phyloP scores from a whole-genome alignment of 192 early-diverging fungal genomes.

The Backusella circina region DNA sequence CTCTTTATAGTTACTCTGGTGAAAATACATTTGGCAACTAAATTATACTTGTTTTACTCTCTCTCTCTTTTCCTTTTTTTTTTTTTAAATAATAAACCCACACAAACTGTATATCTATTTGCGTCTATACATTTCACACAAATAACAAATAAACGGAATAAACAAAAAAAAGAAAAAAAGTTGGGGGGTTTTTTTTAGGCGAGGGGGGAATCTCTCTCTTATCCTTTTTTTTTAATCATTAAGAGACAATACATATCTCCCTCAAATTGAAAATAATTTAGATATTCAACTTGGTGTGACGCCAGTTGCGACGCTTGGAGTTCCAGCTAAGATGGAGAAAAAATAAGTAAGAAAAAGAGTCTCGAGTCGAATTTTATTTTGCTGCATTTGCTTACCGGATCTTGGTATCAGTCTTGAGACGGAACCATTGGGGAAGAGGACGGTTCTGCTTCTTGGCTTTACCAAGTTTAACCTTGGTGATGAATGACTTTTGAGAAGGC shows the following conservation, averaged over 20 bases:
- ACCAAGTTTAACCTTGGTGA: conserved; percentile 95
- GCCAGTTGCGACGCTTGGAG: conserved; percentile 99
- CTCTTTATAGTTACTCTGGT: conserved; percentile 62
- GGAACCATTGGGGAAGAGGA: conserved; percentile 97
- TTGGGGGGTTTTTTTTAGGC: too few species aligned
- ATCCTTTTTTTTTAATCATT: not conserved
- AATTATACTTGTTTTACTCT: conserved; percentile 3
- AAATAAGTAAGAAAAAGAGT: too few species aligned
- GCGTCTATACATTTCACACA: not conserved
- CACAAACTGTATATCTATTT: not conserved
- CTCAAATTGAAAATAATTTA: conserved; percentile 46
- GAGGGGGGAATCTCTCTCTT: too few species aligned
- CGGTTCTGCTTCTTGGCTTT: conserved; percentile 99
- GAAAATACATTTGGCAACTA: conserved; percentile 80
- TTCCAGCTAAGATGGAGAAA: conserved; percentile 71
- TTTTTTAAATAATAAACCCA: not conserved
- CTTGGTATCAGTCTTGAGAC: conserved; percentile 90
- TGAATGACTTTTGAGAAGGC: conserved; percentile 99
- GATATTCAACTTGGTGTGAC: conserved; percentile 96
- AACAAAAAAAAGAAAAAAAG: not conserved
- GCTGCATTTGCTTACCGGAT: conserved; percentile 63
- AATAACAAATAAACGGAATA: not conserved
- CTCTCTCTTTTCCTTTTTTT: not conserved
- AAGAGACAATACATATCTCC: not conserved
- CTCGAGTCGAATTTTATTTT: not conserved